Conservation (phyloP, 2,329 filamentous ascomycete genomes). For the Talaromyces sp. region DNA sequence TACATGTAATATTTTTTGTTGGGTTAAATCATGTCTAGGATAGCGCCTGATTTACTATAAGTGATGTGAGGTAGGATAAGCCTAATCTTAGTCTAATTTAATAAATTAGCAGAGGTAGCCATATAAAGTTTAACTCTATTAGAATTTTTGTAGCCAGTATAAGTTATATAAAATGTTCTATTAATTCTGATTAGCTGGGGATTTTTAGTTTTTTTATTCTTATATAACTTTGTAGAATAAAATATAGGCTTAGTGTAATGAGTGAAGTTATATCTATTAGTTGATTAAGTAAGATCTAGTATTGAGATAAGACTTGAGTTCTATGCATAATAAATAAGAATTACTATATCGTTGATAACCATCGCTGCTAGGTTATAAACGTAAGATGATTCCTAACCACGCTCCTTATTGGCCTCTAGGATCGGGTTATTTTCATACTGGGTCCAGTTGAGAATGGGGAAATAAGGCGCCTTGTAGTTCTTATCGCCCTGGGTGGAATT, state of each 20-base stretch:
- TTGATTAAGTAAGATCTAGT: constrained; percentile 33
- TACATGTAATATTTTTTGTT: constrained; percentile 30
- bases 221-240: constrained; percentile 27
- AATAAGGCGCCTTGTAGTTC: constrained; percentile 20
- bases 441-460: constrained; percentile 22
- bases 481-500: constrained; percentile 18
- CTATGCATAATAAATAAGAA: constrained; percentile 33
- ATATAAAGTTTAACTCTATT: constrained; percentile 27
- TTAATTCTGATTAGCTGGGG: constrained; percentile 31
- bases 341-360: constrained; percentile 20
- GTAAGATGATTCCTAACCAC: constrained; percentile 17
- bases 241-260: constrained; percentile 27
- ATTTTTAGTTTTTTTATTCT: constrained; percentile 30
- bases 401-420: constrained; percentile 13
- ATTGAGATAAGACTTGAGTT: constrained; percentile 26
- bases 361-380: constrained; percentile 19
- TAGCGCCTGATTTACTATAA: constrained; percentile 14
- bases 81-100: constrained; percentile 27
- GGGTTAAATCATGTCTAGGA: constrained; percentile 21
- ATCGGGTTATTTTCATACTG: constrained; percentile 22
- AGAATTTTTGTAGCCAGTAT: constrained; percentile 27
- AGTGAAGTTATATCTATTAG: constrained; percentile 30
- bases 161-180: constrained; percentile 34
- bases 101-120: constrained; percentile 31
- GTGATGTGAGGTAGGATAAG: constrained; percentile 12